Evolutionary conservation across 2,329 filamentous ascomycete species (phyloP), one percentile per base, ranked within the genome.

Genomic region (Aspergillus latus): DNA sequence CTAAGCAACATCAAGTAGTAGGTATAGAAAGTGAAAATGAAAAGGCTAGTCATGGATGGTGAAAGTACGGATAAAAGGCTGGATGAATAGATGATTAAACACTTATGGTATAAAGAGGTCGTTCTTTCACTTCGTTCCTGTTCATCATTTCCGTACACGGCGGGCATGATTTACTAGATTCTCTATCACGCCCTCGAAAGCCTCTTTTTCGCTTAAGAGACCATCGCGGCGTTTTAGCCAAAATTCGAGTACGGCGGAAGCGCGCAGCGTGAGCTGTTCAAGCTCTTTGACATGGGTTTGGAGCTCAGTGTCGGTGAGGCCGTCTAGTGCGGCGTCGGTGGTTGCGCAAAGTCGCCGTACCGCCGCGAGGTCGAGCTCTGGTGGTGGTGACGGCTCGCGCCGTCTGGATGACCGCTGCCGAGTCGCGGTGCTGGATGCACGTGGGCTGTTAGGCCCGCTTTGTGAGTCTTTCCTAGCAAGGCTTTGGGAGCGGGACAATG

Each of bases 131-230:
- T 11, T 54, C 32, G 15, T 52, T 49, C 26, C 49, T 34, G 15
- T 16, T 49, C 16, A 54, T 45, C 45, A 63, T 76, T 92, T 94
- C 69, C 91, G 83, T 55, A 91, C 86, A 76, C 92, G 90, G 72
- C 91, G 83, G 49, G 91, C 91, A 76, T 96, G 91, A 73, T 92
- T 94, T 43, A 97, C 93, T 62, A 97, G 74, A 72, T 96, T 97
- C 76, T 96, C 93, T 81, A 97, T 97, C 13, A 97, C 93, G 0
- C 91, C 92, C 71, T 97, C 93, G 72, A 97, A 94, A 2, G 92
- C 90, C 71, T 97, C 93, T 64, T 94, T 88, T 70, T 97, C 93
- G 40, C 90, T 90, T 62, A 96, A 78, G 66, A 93, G 90, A 64
- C 92, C 91, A 70, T 96, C 92, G 52, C 89, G 88, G 65, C 87